These are phyloP conservation scores for Penicillium canariense DNA, from an alignment of 495 filamentous ascomycete species.

Conservation along the genomic window DNA sequence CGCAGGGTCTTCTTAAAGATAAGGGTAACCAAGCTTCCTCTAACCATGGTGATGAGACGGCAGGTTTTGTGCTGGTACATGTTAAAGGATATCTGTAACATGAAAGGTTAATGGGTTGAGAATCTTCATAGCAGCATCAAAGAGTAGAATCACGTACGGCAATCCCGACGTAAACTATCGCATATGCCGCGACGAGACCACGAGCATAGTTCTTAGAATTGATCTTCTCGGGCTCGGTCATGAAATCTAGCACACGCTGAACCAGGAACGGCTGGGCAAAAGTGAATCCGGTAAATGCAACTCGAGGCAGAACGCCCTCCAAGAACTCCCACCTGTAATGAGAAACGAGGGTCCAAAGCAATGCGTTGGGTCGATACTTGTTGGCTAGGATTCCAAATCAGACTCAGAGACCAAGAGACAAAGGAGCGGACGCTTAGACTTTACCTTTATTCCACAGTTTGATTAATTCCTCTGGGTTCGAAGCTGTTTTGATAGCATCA, in stretches of 20 bases:
- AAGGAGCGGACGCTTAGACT: neutral
- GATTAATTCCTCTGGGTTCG: slow-evolving; percentile 32
- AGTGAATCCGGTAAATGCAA: slow-evolving; percentile 51
- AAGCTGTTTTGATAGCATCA: slow-evolving; percentile 33
- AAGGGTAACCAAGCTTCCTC: slow-evolving; percentile 50
- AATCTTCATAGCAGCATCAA: no score
- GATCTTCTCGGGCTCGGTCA: slow-evolving; percentile 31
- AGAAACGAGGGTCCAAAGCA: slow-evolving; percentile 35
- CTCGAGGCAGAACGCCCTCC: slow-evolving; percentile 45
- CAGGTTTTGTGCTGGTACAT: slow-evolving; percentile 52
- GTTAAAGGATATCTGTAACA: slow-evolving; percentile 30
- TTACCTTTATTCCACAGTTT: slow-evolving; percentile 34
- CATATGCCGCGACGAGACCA: slow-evolving; percentile 57
- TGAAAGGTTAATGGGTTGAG: neutral
- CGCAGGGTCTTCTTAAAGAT: slow-evolving; percentile 47
- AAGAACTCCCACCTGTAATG: slow-evolving; percentile 36
- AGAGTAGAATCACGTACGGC: slow-evolving; percentile 31
- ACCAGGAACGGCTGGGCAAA: slow-evolving; percentile 64
- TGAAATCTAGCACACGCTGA: slow-evolving; percentile 41
- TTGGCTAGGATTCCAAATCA: slow-evolving; percentile 13
- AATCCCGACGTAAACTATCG: slow-evolving; percentile 56
- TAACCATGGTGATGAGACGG: slow-evolving; percentile 49
- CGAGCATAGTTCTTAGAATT: slow-evolving; percentile 40
- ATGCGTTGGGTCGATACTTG: slow-evolving; percentile 34
- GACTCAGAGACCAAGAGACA: neutral